phyloP scores from a whole-genome alignment of 352 stramenopile genomes.

The Globisporangium heterothallicum region DNA sequence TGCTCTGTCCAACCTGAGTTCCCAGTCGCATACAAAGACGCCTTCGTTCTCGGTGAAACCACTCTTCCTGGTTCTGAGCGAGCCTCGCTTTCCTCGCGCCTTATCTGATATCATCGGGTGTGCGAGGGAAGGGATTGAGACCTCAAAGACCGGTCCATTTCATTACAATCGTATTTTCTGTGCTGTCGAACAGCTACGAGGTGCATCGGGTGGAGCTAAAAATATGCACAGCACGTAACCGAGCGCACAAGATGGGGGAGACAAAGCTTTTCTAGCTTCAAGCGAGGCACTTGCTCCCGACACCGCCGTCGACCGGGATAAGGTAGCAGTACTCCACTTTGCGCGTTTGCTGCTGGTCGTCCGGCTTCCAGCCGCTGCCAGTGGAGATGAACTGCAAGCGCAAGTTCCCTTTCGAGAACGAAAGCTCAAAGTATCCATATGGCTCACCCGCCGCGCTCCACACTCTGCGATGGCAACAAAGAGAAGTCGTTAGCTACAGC shows the following conservation, averaged over 20 bases:
- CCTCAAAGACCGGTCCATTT: not conserved
- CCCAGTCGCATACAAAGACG: not conserved
- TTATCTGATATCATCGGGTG: not conserved
- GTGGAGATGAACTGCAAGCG: conserved; percentile 43
- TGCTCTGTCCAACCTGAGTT: not conserved
- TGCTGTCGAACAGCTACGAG: not conserved
- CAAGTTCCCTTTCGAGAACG: conserved; percentile 42
- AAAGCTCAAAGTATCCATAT: conserved; percentile 70
- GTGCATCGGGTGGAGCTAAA: too few relatives aligned
- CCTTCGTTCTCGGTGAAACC: not conserved
- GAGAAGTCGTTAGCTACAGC: not conserved
- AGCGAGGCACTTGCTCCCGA: conserved; percentile 6
- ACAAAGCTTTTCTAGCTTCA: not conserved
- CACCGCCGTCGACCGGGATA: conserved; percentile 6
- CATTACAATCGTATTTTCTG: not conserved
- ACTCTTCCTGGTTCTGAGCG: not conserved
- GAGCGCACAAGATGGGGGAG: not conserved
- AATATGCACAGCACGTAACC: too few relatives aligned
- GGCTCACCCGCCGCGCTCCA: conserved; percentile 42
- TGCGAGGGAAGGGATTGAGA: not conserved
- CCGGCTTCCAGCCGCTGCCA: conserved; percentile 11
- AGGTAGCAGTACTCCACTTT: conserved; percentile 11
- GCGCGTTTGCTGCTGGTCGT: conserved; percentile 7
- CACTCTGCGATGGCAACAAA: conserved; percentile 14
- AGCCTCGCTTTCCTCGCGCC: not conserved